Conservation (phyloP, 2,329 filamentous ascomycete species). For the Beauveria pseudobassiana region DNA sequence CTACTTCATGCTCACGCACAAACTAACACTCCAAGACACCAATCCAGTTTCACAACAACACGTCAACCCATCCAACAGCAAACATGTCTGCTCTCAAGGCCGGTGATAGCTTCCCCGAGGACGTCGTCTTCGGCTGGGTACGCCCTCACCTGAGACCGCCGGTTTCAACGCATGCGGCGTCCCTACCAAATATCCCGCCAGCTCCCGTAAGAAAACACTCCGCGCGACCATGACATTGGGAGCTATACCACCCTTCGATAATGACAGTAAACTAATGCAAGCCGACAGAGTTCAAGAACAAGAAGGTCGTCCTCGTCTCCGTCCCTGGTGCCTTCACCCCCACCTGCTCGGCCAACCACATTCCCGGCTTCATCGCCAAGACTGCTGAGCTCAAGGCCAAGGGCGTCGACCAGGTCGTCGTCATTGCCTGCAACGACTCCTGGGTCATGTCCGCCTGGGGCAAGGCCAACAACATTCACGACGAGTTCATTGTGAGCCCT, state of each 20-base stretch:
- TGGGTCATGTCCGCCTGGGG: slow-evolving; percentile 86
- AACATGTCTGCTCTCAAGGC: slow-evolving; percentile 61
- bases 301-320: slow-evolving; percentile 49
- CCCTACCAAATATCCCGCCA: slow-evolving; percentile 71
- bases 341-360: slow-evolving; percentile 73
- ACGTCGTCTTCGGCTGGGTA: slow-evolving; percentile 77
- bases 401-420: slow-evolving; percentile 74
- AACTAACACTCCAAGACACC: neutral
- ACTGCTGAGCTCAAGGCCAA: slow-evolving; percentile 64
- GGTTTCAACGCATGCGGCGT: slow-evolving; percentile 70
- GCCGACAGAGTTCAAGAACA: slow-evolving; percentile 43
- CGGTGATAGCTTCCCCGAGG: slow-evolving; percentile 77
- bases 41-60: slow-evolving; percentile 3
- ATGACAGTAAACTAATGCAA: neutral
- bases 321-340: slow-evolving; percentile 75
- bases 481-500: slow-evolving; percentile 50
- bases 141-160: slow-evolving; percentile 60
- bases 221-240: neutral
- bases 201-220: slow-evolving; percentile 47
- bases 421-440: slow-evolving; percentile 78
- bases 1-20: neutral
- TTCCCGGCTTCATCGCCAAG: slow-evolving; percentile 73
- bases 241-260: neutral
- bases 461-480: slow-evolving; percentile 75
- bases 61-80: slow-evolving; percentile 3